Percentiles rank a stretch among this genome's conserved stretches.
These are phyloP conservation scores for Aplosporella prunicola DNA, from an alignment of 2,329 filamentous ascomycete genomes.

Conservation along the genomic window DNA sequence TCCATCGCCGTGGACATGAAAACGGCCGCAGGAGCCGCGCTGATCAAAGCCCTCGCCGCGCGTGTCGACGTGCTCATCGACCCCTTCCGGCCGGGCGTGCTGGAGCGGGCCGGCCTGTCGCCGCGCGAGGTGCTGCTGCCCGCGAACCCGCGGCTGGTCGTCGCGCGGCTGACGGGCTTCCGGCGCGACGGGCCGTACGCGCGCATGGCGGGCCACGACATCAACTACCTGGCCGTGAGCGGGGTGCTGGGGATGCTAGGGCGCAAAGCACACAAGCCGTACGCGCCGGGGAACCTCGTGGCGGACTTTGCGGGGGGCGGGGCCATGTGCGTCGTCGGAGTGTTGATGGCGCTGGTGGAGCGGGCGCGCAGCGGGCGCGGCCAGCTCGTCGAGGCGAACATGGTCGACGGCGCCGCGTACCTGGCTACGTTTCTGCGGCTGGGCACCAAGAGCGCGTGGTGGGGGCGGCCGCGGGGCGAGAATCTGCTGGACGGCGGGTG, in stretches of 20 bases:
- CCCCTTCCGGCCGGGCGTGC: constrained; percentile 82
- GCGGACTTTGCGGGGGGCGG: constrained; percentile 90
- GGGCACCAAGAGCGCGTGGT: constrained; percentile 52
- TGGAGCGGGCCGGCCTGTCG: constrained; percentile 73
- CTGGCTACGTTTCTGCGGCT: constrained; percentile 70
- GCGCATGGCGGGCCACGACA: constrained; percentile 87
- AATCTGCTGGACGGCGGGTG: constrained; percentile 78
- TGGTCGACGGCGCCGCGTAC: constrained; percentile 84
- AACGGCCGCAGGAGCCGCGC: constrained; percentile 48
- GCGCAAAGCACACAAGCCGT: constrained; percentile 56
- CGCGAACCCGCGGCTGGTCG: constrained; percentile 65
- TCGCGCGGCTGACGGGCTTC: constrained; percentile 84
- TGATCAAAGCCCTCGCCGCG: constrained; percentile 57
- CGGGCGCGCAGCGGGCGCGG: constrained; percentile 57
- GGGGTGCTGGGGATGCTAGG: constrained; percentile 73
- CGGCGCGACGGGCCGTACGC: constrained; percentile 76
- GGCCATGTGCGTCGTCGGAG: constrained; percentile 68
- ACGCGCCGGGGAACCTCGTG: constrained; percentile 72
- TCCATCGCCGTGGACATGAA: constrained; percentile 78
- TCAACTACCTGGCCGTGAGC: constrained; percentile 88
- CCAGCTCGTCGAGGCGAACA: constrained; percentile 90
- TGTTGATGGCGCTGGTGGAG: constrained; percentile 68
- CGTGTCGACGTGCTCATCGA: constrained; percentile 76
- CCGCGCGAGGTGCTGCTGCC: constrained; percentile 55
- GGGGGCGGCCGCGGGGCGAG: constrained; percentile 55